Percentiles rank a stretch among this genome's conserved stretches.
Evolutionary conservation across 306 rosid species (phyloP).

Genomic region (Herpetospermum pedunculosum): DNA sequence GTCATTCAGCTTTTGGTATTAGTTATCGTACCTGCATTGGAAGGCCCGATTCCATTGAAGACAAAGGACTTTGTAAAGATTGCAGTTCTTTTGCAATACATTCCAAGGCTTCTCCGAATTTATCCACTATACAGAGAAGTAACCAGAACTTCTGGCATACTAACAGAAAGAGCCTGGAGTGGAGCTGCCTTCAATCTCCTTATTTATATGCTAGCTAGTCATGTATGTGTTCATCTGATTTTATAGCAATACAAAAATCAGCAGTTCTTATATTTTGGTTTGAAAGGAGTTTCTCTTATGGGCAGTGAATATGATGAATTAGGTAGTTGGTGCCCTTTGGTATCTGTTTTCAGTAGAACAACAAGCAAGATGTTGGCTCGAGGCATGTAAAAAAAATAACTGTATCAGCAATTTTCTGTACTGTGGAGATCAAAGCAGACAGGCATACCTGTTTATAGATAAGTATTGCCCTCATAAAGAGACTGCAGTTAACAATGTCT

Average conservation of each 20-base stretch:
- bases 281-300: background rate
- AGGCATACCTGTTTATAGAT: background rate
- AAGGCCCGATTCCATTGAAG: constrained; percentile 13
- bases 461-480: constrained; percentile 25
- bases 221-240: constrained; percentile 37
- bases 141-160: constrained; percentile 59
- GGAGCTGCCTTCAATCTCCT: constrained; percentile 81
- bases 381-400: background rate
- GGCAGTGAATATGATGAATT: constrained; percentile 13
- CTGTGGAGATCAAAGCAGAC: constrained; percentile 1
- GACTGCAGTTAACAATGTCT: constrained; percentile 14
- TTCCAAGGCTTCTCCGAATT: constrained; percentile 56
- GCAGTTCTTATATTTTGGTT: background rate
- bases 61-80: constrained; percentile 39
- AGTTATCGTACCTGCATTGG: constrained; percentile 10
- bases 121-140: constrained; percentile 57
- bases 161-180: constrained; percentile 85
- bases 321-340: constrained; percentile 85
- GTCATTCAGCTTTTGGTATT: constrained; percentile 41
- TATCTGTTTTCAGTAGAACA: constrained; percentile 58
- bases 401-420: background rate
- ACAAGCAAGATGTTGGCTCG: constrained; percentile 47
- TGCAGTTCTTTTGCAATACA: constrained; percentile 37
- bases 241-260: background rate
- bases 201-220: constrained; percentile 81